Base-by-base conservation (phyloP, 306 rosid species). In the Pyrus bretschneideri region DNA sequence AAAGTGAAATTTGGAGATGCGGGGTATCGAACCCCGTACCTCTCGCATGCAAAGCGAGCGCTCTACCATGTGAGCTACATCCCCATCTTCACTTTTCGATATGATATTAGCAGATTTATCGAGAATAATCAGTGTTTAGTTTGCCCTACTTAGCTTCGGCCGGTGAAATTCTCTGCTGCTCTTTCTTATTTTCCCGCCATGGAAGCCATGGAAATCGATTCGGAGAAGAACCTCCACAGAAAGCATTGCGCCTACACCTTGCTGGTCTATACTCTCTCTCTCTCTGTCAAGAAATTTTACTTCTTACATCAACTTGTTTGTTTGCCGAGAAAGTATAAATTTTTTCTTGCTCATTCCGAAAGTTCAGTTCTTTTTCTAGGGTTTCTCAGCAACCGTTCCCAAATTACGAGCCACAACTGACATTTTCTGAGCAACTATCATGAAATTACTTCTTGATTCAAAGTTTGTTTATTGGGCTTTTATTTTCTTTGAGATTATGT, bases 201-300 rank as follows among this genome's bases (percentile, higher is more conserved):
- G 71, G 76, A 78, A 35, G 65, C 82, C 76, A 88, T 85, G 92
- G 87, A 85, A 89, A 87, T 90, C 80, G 96, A 92, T 19, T 82
- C 79, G 11, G 87, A 51, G 85, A 82, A 79, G 58, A 70, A 51
- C 62, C 77, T 86, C 77, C 81, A 67, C 71, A 84, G 99, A 80
- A 71, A 80, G 62, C 96, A 82, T 58, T 83, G 85, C 73, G 14
- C 83, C 71, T 92, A 95, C 52, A 69, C 18, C 63, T 78, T 83
- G 45, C 21, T 76, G 89, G 97, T 95, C 19, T 18, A 31, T 78
- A n/a, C 42, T 38, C 76, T 38, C 31, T 60, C 5, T 60, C 55
- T 52, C 21, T 29, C 4, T 80, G 52, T n/a, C 17, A 57, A 21
- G 12, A 13, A 33, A 11, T 30, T 21, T 9, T 69, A 57, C 49